Evolutionary conservation across 1,284 basidiomycete species (phyloP), one percentile per base, ranked within the genome.

Genomic region (Trichosporon inkin): DNA sequence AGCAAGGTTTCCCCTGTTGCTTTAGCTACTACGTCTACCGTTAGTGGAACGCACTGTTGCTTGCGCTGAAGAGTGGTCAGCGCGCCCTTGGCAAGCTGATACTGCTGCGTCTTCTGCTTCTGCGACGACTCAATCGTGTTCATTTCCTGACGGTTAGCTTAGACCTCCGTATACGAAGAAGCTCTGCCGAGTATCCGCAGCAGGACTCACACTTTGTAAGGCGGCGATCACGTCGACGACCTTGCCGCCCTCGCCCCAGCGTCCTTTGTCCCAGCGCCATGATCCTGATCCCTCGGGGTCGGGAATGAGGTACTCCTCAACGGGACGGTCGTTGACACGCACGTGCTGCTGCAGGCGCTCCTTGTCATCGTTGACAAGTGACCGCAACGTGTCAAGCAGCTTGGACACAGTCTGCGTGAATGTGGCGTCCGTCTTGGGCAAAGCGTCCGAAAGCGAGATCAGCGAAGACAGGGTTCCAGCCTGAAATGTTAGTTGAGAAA

Each of bases 41-140:
- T 60, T 49, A 34, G 20, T 1, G 1, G 13, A 22, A 79, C 87
- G 68, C 73, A 94, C 91, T 85, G 86, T 82, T 91, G 90, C 84
- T 93, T 97, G 66, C 95, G 86, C 75, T 97, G 92, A 81, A 98
- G 86, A 72, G 92, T 88, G n/a, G 87, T 86, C 61, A 99, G 81
- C 49, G 90, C 88, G 0, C 94, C 92, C 78, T 99, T 99, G 56
- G 93, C 90, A 19, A 95, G 81, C 72, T 94, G 95, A 80, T 99
- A 99, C 71, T 86, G 88, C 71, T 88, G 89, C 35, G 94, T 80
- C 78, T 97, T 97, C 61, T 86, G 82, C 82, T 90, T 94, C 84
- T 92, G 88, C 38, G 88, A 85, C 71, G 87, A 88, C 77, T 95
- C 92, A 65, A 94, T 91, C 20, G 90, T 90, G 38, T 82, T 82